These are phyloP conservation scores for Chytridiales sp. DNA, from an alignment of 371 early-diverging fungal species.

Conservation along the genomic window DNA sequence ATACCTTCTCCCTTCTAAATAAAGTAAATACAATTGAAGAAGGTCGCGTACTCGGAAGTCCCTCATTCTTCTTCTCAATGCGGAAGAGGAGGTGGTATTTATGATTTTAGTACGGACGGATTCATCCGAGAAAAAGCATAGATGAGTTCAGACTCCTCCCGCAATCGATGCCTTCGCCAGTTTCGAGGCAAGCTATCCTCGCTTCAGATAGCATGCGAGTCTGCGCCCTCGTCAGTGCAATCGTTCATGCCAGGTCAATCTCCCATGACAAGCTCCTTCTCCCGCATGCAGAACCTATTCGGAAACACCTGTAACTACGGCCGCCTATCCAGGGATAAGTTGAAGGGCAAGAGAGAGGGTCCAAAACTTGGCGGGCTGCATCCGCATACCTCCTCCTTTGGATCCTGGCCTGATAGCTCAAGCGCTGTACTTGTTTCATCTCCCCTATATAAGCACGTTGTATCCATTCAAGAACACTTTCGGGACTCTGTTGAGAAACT, in stretches of 20 bases:
- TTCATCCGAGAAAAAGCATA: not conserved
- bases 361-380: not conserved
- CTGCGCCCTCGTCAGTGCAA: not conserved
- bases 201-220: not conserved
- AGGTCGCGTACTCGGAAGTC: too few species aligned
- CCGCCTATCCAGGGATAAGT: not conserved
- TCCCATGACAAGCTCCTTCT: not conserved
- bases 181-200: not conserved
- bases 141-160: not conserved
- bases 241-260: not conserved
- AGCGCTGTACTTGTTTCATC: not conserved
- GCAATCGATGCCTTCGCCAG: not conserved
- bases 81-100: not conserved
- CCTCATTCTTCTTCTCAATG: too few species aligned
- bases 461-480: conserved; percentile 6
- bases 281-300: not conserved
- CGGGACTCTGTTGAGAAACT: conserved; percentile 4
- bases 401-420: not conserved
- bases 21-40: too few species aligned
- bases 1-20: too few species aligned
- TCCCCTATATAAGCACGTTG: conserved; percentile 9
- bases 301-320: not conserved
- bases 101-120: not conserved
- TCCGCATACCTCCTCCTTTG: not conserved
- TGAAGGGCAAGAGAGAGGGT: not conserved